Conservation (phyloP, 495 filamentous ascomycete genomes). For the Penicillium turbatum region DNA sequence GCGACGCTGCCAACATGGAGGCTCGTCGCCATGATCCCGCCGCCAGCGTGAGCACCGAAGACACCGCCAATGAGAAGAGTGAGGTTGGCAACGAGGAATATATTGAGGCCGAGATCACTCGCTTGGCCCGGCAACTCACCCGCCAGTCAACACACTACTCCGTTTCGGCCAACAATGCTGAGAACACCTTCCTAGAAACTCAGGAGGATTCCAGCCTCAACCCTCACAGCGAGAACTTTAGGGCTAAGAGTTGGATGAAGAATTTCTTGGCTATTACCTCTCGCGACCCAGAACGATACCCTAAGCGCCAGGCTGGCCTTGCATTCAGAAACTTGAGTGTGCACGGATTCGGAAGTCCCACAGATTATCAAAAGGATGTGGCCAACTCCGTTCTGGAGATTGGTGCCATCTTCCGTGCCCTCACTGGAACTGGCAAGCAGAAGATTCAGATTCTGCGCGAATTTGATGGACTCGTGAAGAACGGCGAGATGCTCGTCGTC, state of each 20-base stretch:
- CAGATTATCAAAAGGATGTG: conserved; percentile 81
- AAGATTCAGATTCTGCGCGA: conserved; percentile 66
- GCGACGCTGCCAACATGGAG: conserved; percentile 12
- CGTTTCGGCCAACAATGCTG: conserved; percentile 20
- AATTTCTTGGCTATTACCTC: conserved; percentile 46
- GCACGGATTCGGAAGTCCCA: conserved; percentile 70
- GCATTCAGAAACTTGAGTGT: conserved; percentile 62
- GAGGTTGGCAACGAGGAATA: conserved; percentile 29
- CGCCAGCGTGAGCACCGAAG: conserved; percentile 26
- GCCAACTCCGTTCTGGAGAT: conserved; percentile 61
- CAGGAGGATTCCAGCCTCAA: conserved; percentile 44
- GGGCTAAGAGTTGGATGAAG: conserved; percentile 49
- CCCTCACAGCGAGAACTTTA: conserved; percentile 46
- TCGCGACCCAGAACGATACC: conserved; percentile 47
- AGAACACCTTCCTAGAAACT: conserved; percentile 44
- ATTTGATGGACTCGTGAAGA: conserved; percentile 68
- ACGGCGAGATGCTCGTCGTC: conserved; percentile 78
- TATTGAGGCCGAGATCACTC: conserved; percentile 37
- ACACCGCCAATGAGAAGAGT: conserved; percentile 24
- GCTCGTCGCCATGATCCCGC: conserved; percentile 20
- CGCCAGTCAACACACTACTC: conserved; percentile 42
- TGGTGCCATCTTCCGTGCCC: conserved; percentile 40
- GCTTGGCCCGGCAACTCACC: conserved; percentile 47
- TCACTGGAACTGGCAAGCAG: conserved; percentile 46
- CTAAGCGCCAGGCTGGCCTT: conserved; percentile 41